phyloP scores from a whole-genome alignment of 768 basidiomycete species.

The Lepiota brunneoincarnata region DNA sequence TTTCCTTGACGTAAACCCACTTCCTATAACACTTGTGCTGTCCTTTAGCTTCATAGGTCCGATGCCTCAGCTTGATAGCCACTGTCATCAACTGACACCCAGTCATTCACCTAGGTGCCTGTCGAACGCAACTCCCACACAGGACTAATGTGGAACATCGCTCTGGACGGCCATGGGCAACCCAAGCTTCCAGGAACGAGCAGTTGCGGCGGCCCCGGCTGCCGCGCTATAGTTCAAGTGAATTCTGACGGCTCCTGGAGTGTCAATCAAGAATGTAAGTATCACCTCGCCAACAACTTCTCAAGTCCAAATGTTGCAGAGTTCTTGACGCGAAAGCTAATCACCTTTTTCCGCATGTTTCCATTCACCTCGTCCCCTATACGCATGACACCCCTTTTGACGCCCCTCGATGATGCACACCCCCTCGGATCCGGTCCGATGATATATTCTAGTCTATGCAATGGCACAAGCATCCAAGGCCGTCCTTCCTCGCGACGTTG shows the following conservation, averaged over 20 bases:
- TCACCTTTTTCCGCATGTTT: neutral
- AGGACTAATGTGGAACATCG: slow-evolving; percentile 72
- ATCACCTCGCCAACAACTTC: neutral
- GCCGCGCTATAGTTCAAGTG: slow-evolving; percentile 62
- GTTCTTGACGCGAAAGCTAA: too few relatives aligned
- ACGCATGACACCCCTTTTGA: neutral
- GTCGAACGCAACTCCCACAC: slow-evolving; percentile 37
- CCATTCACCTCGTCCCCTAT: neutral
- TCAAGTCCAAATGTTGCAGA: neutral
- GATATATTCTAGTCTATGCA: slow-evolving; percentile 44
- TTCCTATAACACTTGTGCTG: neutral
- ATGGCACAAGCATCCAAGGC: slow-evolving; percentile 75
- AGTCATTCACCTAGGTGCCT: slow-evolving; percentile 26
- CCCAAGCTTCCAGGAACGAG: slow-evolving; percentile 58
- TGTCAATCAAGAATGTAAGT: slow-evolving; percentile 70
- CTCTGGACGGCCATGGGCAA: slow-evolving; percentile 53
- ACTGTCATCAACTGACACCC: neutral
- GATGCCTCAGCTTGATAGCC: slow-evolving; percentile 3
- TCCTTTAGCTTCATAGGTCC: slow-evolving; percentile 20
- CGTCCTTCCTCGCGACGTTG: slow-evolving; percentile 59
- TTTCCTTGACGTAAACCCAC: neutral
- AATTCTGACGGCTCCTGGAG: slow-evolving; percentile 57
- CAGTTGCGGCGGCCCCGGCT: slow-evolving; percentile 58
- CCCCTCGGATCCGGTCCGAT: neutral
- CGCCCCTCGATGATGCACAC: too few relatives aligned